These are phyloP conservation scores for Populus ilicifolia DNA, from an alignment of 345 rosid species.

Conservation along the genomic window DNA sequence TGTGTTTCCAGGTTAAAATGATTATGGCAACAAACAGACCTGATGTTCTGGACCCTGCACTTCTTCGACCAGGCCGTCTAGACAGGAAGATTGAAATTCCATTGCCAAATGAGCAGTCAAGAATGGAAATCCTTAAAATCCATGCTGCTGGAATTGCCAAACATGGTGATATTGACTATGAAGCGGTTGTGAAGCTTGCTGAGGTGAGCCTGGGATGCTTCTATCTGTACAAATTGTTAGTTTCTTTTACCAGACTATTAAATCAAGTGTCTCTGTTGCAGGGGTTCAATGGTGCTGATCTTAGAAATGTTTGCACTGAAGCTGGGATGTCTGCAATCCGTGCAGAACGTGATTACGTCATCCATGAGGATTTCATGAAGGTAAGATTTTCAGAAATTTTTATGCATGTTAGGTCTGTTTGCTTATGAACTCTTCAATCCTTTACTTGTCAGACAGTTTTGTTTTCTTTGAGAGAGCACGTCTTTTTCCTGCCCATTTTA, in stretches of 20 bases:
- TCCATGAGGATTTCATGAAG: slow-evolving; percentile 99
- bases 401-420: background rate
- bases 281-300: slow-evolving; percentile 99
- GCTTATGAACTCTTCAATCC: background rate
- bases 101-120: slow-evolving; percentile 93
- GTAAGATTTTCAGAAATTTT: slow-evolving; percentile 28
- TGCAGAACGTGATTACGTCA: slow-evolving; percentile 93
- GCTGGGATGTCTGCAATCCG: slow-evolving; percentile 99
- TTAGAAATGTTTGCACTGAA: slow-evolving; percentile 93
- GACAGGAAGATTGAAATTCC: slow-evolving; percentile 97
- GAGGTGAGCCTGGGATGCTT: slow-evolving; percentile 50
- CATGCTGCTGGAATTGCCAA: slow-evolving; percentile 96
- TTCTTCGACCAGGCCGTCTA: slow-evolving; percentile 88
- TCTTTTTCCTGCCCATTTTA: background rate
- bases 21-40: slow-evolving; percentile 99
- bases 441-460: background rate
- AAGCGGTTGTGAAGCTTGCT: slow-evolving; percentile 93
- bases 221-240: background rate
- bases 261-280: slow-evolving; percentile 18
- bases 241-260: slow-evolving; percentile 2
- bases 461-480: background rate
- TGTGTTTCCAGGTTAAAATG: slow-evolving; percentile 74
- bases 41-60: slow-evolving; percentile 97
- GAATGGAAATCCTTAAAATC: slow-evolving; percentile 95
- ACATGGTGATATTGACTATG: slow-evolving; percentile 96